Evolutionary conservation across 108 stramenopile genomes (phyloP), one percentile per base, ranked within the genome.

Genomic region (Nannochloropsis gaditana): DNA sequence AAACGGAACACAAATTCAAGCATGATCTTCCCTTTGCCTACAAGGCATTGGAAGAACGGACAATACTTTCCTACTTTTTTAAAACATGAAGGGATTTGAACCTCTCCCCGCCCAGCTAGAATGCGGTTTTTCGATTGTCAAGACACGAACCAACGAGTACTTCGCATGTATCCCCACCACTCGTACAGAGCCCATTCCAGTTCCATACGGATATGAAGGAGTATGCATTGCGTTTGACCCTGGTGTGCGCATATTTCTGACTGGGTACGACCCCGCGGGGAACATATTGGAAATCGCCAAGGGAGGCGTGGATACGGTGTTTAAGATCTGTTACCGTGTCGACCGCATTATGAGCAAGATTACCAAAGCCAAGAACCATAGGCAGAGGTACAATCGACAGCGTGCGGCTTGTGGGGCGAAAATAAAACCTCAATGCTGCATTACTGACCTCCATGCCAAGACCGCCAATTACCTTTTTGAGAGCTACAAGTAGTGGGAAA

Each of bases 91-190:
- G 47, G 47, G 47, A 50, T 50, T 11, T 50, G 1, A 50, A 50
- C 47, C 47, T 50, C 47, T 50, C 47, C 47, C 47, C 47, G 47
- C 47, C 47, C 47, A 50, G 47, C 47, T 50, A 50, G 47, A 50
- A 50, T 50, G 47, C 47, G 47, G 1, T 50, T 50, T 1, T 50
- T 1, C 10, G 47, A 50, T 50, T 50, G 47, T 50, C 47, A 50
- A 50, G 47, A 50, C 47, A 50, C 47, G 47, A 50, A 50, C 47
- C 47, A 50, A 50, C 47, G 47, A 50, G 47, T 50, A 50, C 47
- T 50, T 50, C 47, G 47, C 47, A 50, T 50, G 47, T 15, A 50
- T 50, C 47, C 47, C 47, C 47, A 50, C 47, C 47, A 50, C 47
- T 50, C 47, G 47, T 1, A 10, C 47, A 50, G 47, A 50, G 47